These are phyloP conservation scores for Vickermania ingenoplastis DNA, from an alignment of 208 protist species.

Conservation along the genomic window DNA sequence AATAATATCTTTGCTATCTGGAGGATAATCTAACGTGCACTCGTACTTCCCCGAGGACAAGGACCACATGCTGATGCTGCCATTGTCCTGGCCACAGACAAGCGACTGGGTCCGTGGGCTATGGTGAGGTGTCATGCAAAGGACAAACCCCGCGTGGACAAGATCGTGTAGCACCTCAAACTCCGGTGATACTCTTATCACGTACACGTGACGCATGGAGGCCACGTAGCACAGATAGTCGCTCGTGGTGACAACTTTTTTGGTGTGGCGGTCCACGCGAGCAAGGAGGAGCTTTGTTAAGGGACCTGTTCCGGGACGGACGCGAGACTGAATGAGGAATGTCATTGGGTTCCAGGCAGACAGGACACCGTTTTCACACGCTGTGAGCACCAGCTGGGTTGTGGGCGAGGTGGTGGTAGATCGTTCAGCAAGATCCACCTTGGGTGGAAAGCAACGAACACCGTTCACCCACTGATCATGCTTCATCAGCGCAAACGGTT, in stretches of 20 bases:
- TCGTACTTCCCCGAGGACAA: constrained; percentile 13
- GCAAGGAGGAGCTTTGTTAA: not conserved
- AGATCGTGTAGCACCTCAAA: constrained; percentile 7
- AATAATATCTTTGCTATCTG: constrained; percentile 19
- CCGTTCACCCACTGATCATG: constrained; percentile 33
- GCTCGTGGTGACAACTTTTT: not conserved
- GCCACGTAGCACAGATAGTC: constrained; percentile 18
- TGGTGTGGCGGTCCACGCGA: constrained; percentile 4
- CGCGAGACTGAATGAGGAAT: not conserved
- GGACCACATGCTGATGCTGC: constrained; percentile 26
- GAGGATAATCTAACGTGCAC: constrained; percentile 30
- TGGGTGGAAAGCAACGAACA: constrained; percentile 29
- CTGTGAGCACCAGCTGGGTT: not conserved
- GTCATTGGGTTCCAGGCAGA: not conserved
- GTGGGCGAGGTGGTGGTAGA: not conserved
- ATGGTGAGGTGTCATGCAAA: constrained; percentile 1
- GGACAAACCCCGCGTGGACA: constrained; percentile 6
- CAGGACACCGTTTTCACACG: constrained; percentile 3
- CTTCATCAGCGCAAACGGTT: constrained; percentile 17
- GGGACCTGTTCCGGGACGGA: not conserved
- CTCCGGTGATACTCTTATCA: constrained; percentile 10
- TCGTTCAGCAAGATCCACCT: not conserved
- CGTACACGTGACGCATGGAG: constrained; percentile 19
- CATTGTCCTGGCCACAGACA: constrained; percentile 33
- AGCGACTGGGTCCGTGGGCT: constrained; percentile 2